phyloP scores from a whole-genome alignment of 257 asterid genomes.

The Asclepias syriaca region DNA sequence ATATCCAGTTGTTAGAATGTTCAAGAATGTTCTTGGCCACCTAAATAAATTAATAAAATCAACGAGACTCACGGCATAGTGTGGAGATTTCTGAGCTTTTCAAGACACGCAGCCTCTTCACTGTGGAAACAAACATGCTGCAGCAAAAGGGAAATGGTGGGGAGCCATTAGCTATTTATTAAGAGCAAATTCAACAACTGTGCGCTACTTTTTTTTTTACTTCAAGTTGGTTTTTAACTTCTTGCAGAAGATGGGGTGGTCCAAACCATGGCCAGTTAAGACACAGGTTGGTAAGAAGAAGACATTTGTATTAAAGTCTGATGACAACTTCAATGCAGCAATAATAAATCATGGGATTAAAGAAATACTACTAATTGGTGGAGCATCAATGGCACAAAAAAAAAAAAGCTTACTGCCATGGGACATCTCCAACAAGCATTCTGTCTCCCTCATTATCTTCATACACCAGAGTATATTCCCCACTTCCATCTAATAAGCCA shows the following conservation, averaged over 20 bases:
- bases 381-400: conserved; percentile 25
- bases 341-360: neutral
- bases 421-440: conserved; percentile 98
- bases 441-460: conserved; percentile 98
- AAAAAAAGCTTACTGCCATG: conserved; percentile 84
- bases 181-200: neutral
- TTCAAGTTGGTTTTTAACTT: neutral
- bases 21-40: neutral
- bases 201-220: neutral
- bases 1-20: neutral
- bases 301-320: neutral
- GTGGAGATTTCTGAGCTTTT: conserved; percentile 71
- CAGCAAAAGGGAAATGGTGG: neutral
- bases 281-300: neutral
- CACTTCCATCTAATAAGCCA: conserved; percentile 74
- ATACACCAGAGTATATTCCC: conserved; percentile 92
- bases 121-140: conserved; percentile 95
- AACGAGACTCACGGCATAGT: conserved; percentile 50
- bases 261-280: neutral
- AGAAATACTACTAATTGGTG: neutral
- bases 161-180: neutral
- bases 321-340: neutral
- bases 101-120: conserved; percentile 80
- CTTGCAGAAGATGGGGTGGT: neutral
- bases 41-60: neutral